Evolutionary conservation across 192 early-diverging fungal genomes (phyloP).

Genomic region (Ramicandelaber brevisporus): DNA sequence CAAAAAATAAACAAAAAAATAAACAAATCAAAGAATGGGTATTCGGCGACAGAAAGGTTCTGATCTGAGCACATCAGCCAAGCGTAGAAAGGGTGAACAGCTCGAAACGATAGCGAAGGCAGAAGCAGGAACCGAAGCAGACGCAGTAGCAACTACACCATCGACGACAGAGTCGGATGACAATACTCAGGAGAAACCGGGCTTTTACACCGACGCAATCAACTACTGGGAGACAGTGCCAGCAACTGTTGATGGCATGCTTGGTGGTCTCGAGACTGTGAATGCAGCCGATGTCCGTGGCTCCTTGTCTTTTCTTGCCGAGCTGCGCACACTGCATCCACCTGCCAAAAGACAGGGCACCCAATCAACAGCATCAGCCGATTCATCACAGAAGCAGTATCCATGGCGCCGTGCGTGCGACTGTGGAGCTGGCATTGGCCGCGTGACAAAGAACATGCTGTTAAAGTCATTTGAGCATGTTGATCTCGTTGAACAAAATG

Average conservation of each 20-base stretch:
- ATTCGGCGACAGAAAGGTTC: too few relatives aligned
- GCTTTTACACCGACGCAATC: neutral
- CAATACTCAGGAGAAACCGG: too few relatives aligned
- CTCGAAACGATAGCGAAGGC: too few relatives aligned
- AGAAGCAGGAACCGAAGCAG: too few relatives aligned
- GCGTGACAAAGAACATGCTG: conserved; percentile 71
- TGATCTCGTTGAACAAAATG: conserved; percentile 74
- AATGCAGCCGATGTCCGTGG: conserved; percentile 42
- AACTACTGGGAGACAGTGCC: conserved; percentile 22
- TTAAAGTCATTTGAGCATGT: conserved; percentile 52
- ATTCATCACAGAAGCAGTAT: conserved; percentile 1
- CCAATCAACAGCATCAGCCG: conserved; percentile 1
- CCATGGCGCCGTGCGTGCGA: conserved; percentile 23
- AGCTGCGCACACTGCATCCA: conserved; percentile 3
- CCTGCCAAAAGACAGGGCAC: conserved; percentile 1
- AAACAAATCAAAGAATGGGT: too few relatives aligned
- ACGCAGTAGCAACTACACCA: too few relatives aligned
- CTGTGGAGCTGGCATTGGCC: conserved; percentile 89
- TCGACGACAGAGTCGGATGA: too few relatives aligned
- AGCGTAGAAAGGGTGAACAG: too few relatives aligned
- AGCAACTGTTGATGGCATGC: conserved; percentile 63
- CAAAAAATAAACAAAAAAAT: too few relatives aligned
- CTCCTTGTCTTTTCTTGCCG: conserved; percentile 33
- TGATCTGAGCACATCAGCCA: too few relatives aligned
- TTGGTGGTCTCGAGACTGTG: conserved; percentile 62